Base-by-base conservation (phyloP, 352 stramenopile genomes). In the Phytophthora ohioensis region DNA sequence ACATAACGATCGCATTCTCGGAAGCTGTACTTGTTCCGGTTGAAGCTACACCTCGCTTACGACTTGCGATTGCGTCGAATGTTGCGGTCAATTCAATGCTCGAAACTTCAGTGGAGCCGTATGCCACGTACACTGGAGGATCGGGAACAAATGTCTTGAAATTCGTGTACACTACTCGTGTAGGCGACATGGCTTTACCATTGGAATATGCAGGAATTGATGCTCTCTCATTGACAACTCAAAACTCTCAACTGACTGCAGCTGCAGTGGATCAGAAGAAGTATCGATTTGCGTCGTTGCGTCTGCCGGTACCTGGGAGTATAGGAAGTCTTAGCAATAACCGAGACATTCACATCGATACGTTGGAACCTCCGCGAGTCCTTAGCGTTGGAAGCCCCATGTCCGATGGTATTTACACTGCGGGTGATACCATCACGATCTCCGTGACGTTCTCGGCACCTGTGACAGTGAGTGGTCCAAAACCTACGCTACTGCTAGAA, bases 281-380 rank as follows among this genome's bases (percentile, higher is more conserved):
- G 34, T 80, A 78, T 49, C 80, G 79, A 2, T 54, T 74, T 5
- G 82, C 79, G 1, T 73, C 83, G 7, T 49, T 90, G 7, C 69
- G 78, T 0, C 61, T 94, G 4, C 87, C 87, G 11, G 31, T 67
- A 2, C 75, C 83, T 1, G 61, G 70, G 21, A 17, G 75, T 2
- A 85, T 75, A 0, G 81, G 75, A 7, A 92, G 83, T 62, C 54
- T 94, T 5, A 92, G 85, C 35, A 87, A 85, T 15, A 84, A 81
- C n/a, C 73, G 79, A 4, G 78, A 91, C 39, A 85, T 95, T 46
- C 78, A 81, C 8, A 80, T 95, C 27, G 84, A 93, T 38, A 90
- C 80, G 0, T 51, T 78, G 0, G 82, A 90, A n/a, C 77, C 80
- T 5, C 86, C 85, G 10, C 71, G 76, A 10, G 76, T 93, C 5